Evolutionary conservation across 1,139 yeast species (phyloP), one percentile per base, ranked within the genome.

Genomic region (Suhomyces choctaworum): DNA sequence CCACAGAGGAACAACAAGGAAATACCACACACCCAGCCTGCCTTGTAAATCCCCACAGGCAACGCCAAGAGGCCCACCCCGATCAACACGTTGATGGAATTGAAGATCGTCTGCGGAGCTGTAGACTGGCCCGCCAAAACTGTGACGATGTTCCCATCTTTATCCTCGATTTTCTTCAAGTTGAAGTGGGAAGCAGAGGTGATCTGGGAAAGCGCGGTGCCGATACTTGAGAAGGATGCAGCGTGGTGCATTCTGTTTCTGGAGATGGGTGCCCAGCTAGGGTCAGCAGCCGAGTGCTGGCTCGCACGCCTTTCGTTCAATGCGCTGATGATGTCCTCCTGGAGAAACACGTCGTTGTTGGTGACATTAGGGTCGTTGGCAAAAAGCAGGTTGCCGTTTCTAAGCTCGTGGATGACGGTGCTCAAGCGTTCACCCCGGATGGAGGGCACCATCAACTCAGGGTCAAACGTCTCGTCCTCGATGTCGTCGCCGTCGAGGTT

Each of bases 91-190:
- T 71, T 71, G 32, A 71, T 66, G 3, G 75, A 69, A 42, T 71
- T 71, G 54, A 71, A 68, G 11, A 68, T 59, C 1, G 77, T 71
- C 44, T 71, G 77, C 2, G 77, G 76, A 5, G 73, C 74, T 1
- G 77, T 71, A 3, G 95, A 85, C 56, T 83, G 94, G 27, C 94
- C 90, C 6, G 85, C 84, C 28, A 85, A 70, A 36, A 85, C 78
- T 1, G 92, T 83, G 24, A 82, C 75, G n/a, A 80, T 65, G 36
- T 79, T 78, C 4, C 96, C 96, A 44, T 82, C 83, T 40, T 73
- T 68, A 39, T 80, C 84, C 53, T 85, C 94, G 12, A 85, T 76
- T 48, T 76, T 78, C 48, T 78, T 80, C 42, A 83, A 61, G 38
- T 76, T 72, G 36, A 83, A 58, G 13, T 82, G 79, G 20, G 74